phyloP scores from a whole-genome alignment of 139 green algal genomes.

The Chlorella sorokiniana region DNA sequence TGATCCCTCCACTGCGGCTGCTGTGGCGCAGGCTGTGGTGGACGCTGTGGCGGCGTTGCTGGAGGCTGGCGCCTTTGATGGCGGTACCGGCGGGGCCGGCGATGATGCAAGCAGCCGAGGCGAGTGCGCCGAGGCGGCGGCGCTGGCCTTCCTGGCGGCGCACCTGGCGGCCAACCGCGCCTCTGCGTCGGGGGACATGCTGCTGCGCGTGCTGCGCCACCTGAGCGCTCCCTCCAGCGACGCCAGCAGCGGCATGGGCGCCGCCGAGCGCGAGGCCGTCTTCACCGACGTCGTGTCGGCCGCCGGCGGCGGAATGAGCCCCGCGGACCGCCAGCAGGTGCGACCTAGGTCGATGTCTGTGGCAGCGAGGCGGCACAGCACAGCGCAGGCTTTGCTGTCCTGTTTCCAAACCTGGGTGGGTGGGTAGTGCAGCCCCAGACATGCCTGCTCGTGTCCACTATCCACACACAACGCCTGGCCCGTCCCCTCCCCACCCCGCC shows the following conservation, averaged over 20 bases:
- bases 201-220: constrained; percentile 46
- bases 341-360: not conserved
- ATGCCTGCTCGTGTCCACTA: too few relatives aligned
- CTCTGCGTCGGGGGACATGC: not conserved
- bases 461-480: not conserved
- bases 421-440: too few relatives aligned
- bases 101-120: not conserved
- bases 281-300: constrained; percentile 30
- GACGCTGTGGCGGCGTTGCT: constrained; percentile 52
- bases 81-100: not conserved
- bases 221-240: constrained; percentile 12
- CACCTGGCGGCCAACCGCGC: constrained; percentile 48
- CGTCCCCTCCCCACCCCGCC: not conserved
- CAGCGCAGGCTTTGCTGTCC: too few relatives aligned
- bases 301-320: not conserved
- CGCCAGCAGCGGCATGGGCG: not conserved
- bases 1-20: not conserved
- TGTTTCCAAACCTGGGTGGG: too few relatives aligned
- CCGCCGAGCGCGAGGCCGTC: constrained; percentile 7
- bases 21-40: constrained; percentile 42
- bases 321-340: constrained; percentile 22
- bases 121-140: not conserved
- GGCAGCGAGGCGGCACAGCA: too few relatives aligned
- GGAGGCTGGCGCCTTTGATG: constrained; percentile 23
- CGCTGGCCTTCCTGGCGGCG: constrained; percentile 48